A percentile compares a stretch with the other conserved stretches of the same genome.
Evolutionary conservation across 2,329 filamentous ascomycete genomes (phyloP).

Genomic region (Botryosphaeria dothidea): DNA sequence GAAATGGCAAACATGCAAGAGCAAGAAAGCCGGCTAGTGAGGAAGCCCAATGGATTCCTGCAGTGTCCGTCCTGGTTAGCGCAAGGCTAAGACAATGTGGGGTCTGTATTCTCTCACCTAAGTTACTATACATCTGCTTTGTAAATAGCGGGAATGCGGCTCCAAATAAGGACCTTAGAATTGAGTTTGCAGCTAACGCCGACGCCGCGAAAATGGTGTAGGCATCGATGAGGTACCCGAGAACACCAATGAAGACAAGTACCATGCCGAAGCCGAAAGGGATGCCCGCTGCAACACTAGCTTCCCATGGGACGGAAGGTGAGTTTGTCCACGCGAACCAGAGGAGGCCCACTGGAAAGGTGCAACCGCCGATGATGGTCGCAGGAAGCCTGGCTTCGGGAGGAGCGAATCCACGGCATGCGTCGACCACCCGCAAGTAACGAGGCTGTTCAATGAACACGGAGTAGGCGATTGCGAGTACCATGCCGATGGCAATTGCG

Average conservation of each 20-base stretch:
- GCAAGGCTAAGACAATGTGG: background rate
- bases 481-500: conserved; percentile 58
- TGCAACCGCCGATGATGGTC: conserved; percentile 62
- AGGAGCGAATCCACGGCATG: conserved; percentile 57
- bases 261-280: conserved; percentile 63
- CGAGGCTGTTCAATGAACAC: background rate
- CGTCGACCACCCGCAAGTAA: conserved; percentile 38
- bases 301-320: conserved; percentile 57
- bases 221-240: conserved; percentile 45
- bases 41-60: conserved; percentile 69
- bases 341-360: conserved; percentile 54
- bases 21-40: conserved; percentile 74
- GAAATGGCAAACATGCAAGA: conserved; percentile 70
- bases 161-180: conserved; percentile 75
- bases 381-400: conserved; percentile 67
- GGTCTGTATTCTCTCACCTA: conserved; percentile 23
- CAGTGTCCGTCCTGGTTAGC: background rate
- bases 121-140: conserved; percentile 56
- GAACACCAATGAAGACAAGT: conserved; percentile 61
- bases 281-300: conserved; percentile 50
- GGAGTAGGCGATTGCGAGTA: background rate
- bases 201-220: conserved; percentile 77
- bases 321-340: conserved; percentile 46
- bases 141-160: conserved; percentile 81
- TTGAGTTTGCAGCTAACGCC: conserved; percentile 74